These are phyloP conservation scores for Papiliotrema terrestris DNA, from an alignment of 1,284 basidiomycete species.

Conservation along the genomic window DNA sequence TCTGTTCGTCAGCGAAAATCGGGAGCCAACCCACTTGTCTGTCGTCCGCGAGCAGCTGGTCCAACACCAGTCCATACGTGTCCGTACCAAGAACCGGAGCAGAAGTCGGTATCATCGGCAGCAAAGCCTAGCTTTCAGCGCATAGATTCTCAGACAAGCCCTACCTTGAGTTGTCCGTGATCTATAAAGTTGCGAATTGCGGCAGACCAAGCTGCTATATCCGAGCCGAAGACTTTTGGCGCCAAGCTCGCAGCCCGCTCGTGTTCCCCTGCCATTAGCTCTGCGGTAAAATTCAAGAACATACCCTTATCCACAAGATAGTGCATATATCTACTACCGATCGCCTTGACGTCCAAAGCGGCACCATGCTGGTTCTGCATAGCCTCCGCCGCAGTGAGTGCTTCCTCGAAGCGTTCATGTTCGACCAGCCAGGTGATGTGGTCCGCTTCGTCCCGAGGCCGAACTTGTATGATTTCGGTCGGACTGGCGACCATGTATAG, in stretches of 20 bases:
- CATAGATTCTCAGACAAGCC: constrained; percentile 13
- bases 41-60: constrained; percentile 77
- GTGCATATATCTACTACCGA: constrained; percentile 79
- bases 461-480: constrained; percentile 77
- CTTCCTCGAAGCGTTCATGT: constrained; percentile 79
- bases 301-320: constrained; percentile 71
- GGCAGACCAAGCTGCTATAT: constrained; percentile 83
- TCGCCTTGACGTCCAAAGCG: constrained; percentile 62
- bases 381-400: constrained; percentile 76
- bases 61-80: constrained; percentile 94
- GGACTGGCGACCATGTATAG: constrained; percentile 79
- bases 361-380: constrained; percentile 50
- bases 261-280: constrained; percentile 61
- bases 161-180: constrained; percentile 73
- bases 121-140: constrained; percentile 61
- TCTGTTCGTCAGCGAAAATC: no score
- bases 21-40: constrained; percentile 55
- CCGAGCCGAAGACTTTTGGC: constrained; percentile 77
- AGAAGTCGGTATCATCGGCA: constrained; percentile 82
- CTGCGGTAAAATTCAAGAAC: constrained; percentile 16
- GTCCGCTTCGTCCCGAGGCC: constrained; percentile 80
- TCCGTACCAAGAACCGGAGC: constrained; percentile 74
- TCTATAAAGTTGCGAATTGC: constrained; percentile 92
- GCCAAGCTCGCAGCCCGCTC: constrained; percentile 78
- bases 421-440: constrained; percentile 93